phyloP scores from a whole-genome alignment of 805 yeast genomes.

The Saturnispora gosingensis region DNA sequence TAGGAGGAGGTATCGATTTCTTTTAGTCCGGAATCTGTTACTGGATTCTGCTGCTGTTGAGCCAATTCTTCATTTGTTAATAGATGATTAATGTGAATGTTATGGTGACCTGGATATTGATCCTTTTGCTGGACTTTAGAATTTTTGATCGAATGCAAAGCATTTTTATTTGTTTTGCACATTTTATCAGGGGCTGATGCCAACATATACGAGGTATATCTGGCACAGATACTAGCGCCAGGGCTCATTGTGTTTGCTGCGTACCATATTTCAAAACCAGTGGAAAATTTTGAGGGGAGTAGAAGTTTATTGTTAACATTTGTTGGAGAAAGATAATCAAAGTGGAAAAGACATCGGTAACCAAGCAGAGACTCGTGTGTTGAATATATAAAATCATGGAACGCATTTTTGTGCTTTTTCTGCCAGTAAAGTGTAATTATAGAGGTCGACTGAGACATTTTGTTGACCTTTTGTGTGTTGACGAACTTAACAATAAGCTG shows the following conservation, averaged over 20 bases:
- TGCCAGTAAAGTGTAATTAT: slow-evolving; percentile 65
- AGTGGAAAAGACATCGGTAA: slow-evolving; percentile 64
- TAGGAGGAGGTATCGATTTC: slow-evolving; percentile 15
- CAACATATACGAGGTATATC: slow-evolving; percentile 63
- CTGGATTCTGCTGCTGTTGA: not conserved
- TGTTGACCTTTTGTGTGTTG: slow-evolving; percentile 38
- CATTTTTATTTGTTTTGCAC: not conserved
- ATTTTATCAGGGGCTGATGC: not conserved
- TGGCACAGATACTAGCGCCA: slow-evolving; percentile 73
- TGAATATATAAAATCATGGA: slow-evolving; percentile 70
- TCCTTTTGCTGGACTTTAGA: not conserved
- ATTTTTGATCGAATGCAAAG: not conserved
- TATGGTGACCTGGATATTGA: not conserved
- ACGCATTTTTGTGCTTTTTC: slow-evolving; percentile 49
- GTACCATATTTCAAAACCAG: slow-evolving; percentile 87
- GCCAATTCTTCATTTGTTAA: slow-evolving; percentile 6
- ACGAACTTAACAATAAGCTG: slow-evolving; percentile 70
- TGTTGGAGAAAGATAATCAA: slow-evolving; percentile 27
- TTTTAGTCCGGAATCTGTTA: not conserved
- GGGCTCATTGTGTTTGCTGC: slow-evolving; percentile 80
- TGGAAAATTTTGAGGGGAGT: slow-evolving; percentile 40
- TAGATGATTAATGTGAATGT: slow-evolving; percentile 5
- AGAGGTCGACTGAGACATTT: slow-evolving; percentile 26
- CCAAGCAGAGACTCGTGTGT: slow-evolving; percentile 82
- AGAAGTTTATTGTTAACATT: slow-evolving; percentile 1